A percentile compares a stretch with the other conserved stretches of the same genome.
Evolutionary conservation across 192 early-diverging fungal genomes (phyloP).

Genomic region (Lunasporangiospora selenospora): DNA sequence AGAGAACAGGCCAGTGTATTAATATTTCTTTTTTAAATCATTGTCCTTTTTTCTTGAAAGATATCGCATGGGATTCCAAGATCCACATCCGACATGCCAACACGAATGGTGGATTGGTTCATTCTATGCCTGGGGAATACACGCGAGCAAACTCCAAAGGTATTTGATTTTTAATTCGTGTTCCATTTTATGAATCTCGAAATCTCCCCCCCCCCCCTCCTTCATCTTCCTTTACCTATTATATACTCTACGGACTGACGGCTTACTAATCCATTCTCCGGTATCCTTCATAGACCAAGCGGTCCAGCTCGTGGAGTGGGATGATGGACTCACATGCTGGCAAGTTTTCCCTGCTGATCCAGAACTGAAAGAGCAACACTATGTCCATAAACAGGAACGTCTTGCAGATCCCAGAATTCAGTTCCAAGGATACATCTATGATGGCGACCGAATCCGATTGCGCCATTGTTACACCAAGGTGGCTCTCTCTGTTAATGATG

Average conservation of each 20-base stretch:
- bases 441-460: conserved; percentile 30
- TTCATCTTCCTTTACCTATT: no score
- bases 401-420: conserved; percentile 10
- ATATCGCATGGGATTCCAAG: conserved; percentile 68
- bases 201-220: no score
- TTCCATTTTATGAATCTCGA: not conserved
- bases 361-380: conserved; percentile 6
- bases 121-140: conserved; percentile 70
- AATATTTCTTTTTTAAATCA: not conserved
- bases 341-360: conserved; percentile 38
- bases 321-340: conserved; percentile 43
- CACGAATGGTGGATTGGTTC: conserved; percentile 79
- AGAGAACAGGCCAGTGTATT: not conserved
- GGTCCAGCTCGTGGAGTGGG: conserved; percentile 44
- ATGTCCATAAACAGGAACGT: conserved; percentile 6
- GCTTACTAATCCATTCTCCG: not conserved
- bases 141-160: conserved; percentile 72
- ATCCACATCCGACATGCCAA: conserved; percentile 72
- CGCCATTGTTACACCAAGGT: conserved; percentile 40
- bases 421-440: conserved; percentile 35
- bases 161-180: conserved; percentile 15
- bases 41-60: conserved; percentile 37
- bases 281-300: conserved; percentile 14
- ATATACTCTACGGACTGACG: no score
- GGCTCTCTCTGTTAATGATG: conserved; percentile 23